Evolutionary conservation across 208 protist genomes (phyloP).

Genomic region (Vickermania ingenoplastis): DNA sequence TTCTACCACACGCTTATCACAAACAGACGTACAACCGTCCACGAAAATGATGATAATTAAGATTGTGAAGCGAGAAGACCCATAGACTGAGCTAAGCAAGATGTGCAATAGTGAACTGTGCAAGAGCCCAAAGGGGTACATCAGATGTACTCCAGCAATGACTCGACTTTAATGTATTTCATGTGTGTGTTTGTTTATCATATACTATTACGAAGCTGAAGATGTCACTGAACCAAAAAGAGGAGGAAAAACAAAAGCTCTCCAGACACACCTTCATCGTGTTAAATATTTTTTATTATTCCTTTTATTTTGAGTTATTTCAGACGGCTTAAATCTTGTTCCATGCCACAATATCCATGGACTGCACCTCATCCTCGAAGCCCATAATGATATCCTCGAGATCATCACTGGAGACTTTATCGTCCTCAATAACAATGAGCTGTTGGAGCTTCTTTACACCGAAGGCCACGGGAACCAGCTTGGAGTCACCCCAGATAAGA

Average conservation of each 20-base stretch:
- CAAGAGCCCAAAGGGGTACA: no score
- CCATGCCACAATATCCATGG: slow-evolving; percentile 93
- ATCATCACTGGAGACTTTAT: slow-evolving; percentile 90
- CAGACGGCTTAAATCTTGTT: slow-evolving; percentile 93
- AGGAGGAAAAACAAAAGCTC: background rate
- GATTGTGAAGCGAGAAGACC: no score
- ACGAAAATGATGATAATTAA: no score
- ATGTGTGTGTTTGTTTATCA: no score
- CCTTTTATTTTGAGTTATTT: background rate
- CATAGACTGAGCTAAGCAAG: no score
- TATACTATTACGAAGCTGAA: background rate
- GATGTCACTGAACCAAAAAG: background rate
- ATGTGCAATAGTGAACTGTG: no score
- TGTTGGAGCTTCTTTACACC: slow-evolving; percentile 96
- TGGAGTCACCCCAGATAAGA: slow-evolving; percentile 88
- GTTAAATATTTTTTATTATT: background rate
- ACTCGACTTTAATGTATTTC: no score
- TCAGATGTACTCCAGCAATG: no score
- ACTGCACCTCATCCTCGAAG: slow-evolving; percentile 93
- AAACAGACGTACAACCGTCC: no score
- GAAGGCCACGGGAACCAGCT: slow-evolving; percentile 89
- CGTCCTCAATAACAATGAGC: slow-evolving; percentile 91
- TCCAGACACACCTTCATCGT: no score
- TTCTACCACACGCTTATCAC: no score
- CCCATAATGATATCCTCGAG: slow-evolving; percentile 89